Conservation (phyloP, 2,329 filamentous ascomycete species). For the Verticillium isaacii region DNA sequence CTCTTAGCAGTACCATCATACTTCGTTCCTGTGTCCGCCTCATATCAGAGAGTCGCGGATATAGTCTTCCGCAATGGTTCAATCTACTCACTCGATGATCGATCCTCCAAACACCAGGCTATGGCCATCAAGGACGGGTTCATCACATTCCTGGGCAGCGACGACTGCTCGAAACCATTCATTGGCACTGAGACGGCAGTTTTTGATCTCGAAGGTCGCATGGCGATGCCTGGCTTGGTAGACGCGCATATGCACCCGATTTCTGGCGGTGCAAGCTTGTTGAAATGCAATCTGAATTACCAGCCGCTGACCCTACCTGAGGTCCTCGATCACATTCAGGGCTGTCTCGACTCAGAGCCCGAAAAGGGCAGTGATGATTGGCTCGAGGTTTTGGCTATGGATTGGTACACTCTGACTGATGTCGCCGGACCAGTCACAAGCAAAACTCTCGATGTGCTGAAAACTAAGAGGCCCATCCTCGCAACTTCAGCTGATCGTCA, state of each 20-base stretch:
- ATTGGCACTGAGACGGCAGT: constrained; percentile 19
- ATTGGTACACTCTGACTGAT: constrained; percentile 2
- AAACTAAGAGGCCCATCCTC: constrained; percentile 4
- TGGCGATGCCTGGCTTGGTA: constrained; percentile 23
- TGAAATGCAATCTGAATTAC: constrained; percentile 22
- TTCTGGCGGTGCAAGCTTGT: constrained; percentile 15
- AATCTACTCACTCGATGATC: constrained; percentile 18
- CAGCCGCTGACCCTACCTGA: constrained; percentile 15
- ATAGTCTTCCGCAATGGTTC: constrained; percentile 20
- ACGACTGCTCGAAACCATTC: constrained; percentile 12
- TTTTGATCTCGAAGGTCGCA: constrained; percentile 19
- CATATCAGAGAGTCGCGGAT: constrained; percentile 10
- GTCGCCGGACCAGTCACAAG: neutral
- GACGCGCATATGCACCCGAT: constrained; percentile 22
- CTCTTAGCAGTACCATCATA: neutral
- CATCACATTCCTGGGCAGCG: constrained; percentile 16
- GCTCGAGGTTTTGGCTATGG: constrained; percentile 18
- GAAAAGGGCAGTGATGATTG: constrained; percentile 17
- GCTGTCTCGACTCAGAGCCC: constrained; percentile 16
- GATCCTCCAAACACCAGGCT: constrained; percentile 10
- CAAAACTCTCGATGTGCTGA: constrained; percentile 3
- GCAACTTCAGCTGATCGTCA: constrained; percentile 1
- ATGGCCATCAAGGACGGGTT: constrained; percentile 16
- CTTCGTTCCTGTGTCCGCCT: neutral
- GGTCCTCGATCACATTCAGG: constrained; percentile 15